These are phyloP conservation scores for Sphaerulina populicola DNA, from an alignment of 2,329 filamentous ascomycete species.

Conservation along the genomic window DNA sequence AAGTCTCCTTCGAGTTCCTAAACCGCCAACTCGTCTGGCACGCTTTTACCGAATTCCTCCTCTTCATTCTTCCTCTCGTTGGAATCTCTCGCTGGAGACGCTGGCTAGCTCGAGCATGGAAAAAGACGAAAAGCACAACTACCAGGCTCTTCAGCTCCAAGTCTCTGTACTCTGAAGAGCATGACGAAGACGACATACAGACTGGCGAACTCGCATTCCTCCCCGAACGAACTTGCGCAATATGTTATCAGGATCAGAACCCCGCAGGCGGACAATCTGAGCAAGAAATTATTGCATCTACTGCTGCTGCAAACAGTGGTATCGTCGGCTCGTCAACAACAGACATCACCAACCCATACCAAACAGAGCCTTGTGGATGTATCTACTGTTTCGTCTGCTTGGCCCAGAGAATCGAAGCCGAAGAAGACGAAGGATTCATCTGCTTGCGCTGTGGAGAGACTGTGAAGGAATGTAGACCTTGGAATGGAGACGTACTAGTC, in stretches of 20 bases:
- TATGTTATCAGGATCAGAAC: slow-evolving; percentile 93
- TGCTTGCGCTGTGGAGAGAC: slow-evolving; percentile 81
- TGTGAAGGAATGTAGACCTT: slow-evolving; percentile 79
- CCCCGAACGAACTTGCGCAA: slow-evolving; percentile 88
- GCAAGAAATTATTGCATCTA: slow-evolving; percentile 59
- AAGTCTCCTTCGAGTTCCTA: slow-evolving; percentile 95
- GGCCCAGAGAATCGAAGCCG: slow-evolving; percentile 78
- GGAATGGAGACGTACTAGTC: slow-evolving; percentile 77
- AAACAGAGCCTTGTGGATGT: slow-evolving; percentile 79
- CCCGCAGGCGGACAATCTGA: slow-evolving; percentile 55
- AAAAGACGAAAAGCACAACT: slow-evolving; percentile 60
- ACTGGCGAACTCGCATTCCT: slow-evolving; percentile 69
- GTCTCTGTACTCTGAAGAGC: slow-evolving; percentile 35
- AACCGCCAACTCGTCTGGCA: slow-evolving; percentile 98
- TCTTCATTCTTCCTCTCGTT: slow-evolving; percentile 93
- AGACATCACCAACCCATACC: slow-evolving; percentile 93
- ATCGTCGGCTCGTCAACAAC: slow-evolving; percentile 82
- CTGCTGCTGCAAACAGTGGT: slow-evolving; percentile 47
- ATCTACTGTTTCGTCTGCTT: slow-evolving; percentile 95
- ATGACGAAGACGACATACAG: slow-evolving; percentile 35
- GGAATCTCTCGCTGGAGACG: slow-evolving; percentile 87
- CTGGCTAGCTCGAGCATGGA: slow-evolving; percentile 81
- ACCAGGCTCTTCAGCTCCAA: slow-evolving; percentile 39
- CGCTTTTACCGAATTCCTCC: slow-evolving; percentile 97
- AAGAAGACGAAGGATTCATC: slow-evolving; percentile 89